Evolutionary conservation across 2,329 filamentous ascomycete genomes (phyloP), one percentile per base, ranked within the genome.

Genomic region (Paracoccidioides brasiliensis): DNA sequence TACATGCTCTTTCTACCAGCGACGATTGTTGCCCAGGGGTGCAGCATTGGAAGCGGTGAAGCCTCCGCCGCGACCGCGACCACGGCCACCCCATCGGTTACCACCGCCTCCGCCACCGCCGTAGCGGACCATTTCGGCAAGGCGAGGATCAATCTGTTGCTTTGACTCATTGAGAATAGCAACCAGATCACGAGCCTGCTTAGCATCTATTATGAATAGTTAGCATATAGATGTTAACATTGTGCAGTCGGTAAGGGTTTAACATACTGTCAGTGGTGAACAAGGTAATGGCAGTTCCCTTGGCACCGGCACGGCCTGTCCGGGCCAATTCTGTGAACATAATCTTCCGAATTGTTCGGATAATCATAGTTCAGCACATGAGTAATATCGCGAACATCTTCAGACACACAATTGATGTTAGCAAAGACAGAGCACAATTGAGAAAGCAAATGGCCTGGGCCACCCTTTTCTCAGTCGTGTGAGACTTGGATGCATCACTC

Each of bases 321-420:
- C 81, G 80, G 80, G 69, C 81, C 81, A 70, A 84, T 84, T 68
- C 81, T 81, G 71, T 84, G 81, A 70, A 84, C 79, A 66, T 84
- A 84, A 67, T 84, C 81, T 72, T 84, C 81, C 66, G 81, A 83
- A 72, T 84, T 97, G 80, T 97, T 97, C 74, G 91, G 91, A 76
- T 97, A 97, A 74, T 97, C 93, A 88, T 97, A 96, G 84, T 97
- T 97, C 78, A 98, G 82, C 77, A 98, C 93, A 79, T 98, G 93
- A 77, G 93, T 97, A 79, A 98, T 98, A 82, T 98, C 95, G 78
- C 90, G 91, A 80, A 98, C 93, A 86, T 98, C 93, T 97, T 96
- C 71, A 76, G 69, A 78, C 73, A 77, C 72, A 80, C 74, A 60
- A 61, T 59, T 82, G 80, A 52, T 52, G 87, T 95, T 94, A 95